Percentiles rank a stretch among this genome's conserved stretches.
Conservation (phyloP, 352 stramenopile species). For the Aphanomyces astaci region DNA sequence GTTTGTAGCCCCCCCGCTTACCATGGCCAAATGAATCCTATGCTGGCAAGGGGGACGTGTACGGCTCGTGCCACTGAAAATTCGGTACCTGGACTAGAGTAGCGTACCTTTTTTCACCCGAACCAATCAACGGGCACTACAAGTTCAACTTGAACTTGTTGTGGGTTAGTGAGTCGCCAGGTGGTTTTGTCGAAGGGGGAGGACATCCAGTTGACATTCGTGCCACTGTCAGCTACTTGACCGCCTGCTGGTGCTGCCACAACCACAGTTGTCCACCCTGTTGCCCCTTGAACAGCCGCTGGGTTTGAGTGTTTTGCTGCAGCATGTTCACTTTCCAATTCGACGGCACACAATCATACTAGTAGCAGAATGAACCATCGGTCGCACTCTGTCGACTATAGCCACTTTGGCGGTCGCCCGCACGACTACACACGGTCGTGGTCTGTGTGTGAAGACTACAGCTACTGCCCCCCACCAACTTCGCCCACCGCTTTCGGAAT, state of each 20-base stretch:
- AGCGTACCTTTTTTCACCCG: background rate
- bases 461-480: background rate
- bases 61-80: too few species aligned
- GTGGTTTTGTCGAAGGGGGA: background rate
- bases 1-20: too few species aligned
- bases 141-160: background rate
- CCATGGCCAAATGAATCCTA: too few species aligned
- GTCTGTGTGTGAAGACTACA: slow-evolving; percentile 9
- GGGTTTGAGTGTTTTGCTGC: too few species aligned
- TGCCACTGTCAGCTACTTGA: background rate
- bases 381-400: slow-evolving; percentile 1
- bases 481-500: too few species aligned
- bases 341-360: background rate
- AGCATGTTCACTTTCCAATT: slow-evolving; percentile 15
- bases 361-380: slow-evolving; percentile 6
- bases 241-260: too few species aligned
- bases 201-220: background rate
- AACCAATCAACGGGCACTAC: too few species aligned
- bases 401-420: background rate
- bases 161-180: background rate
- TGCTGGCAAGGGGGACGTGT: too few species aligned
- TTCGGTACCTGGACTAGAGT: too few species aligned
- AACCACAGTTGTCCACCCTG: too few species aligned
- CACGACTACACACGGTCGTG: slow-evolving; percentile 5
- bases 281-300: too few species aligned